phyloP scores from a whole-genome alignment of 352 stramenopile species.

The Bremia lactucae region DNA sequence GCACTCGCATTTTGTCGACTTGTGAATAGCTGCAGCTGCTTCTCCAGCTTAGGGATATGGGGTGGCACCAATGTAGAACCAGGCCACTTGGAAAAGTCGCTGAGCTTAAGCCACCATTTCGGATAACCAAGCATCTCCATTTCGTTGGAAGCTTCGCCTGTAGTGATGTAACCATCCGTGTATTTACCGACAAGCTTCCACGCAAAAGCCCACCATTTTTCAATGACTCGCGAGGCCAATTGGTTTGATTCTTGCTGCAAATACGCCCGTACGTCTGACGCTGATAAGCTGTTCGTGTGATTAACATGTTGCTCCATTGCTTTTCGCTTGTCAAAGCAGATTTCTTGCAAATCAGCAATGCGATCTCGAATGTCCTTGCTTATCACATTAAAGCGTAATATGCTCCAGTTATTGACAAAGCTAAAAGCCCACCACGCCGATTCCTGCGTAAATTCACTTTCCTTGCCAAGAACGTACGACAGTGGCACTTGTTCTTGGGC shows the following conservation, averaged over 20 bases:
- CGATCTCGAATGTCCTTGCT: slow-evolving; percentile 42
- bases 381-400: slow-evolving; percentile 72
- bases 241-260: slow-evolving; percentile 37
- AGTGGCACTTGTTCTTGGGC: slow-evolving; percentile 33
- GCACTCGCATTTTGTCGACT: slow-evolving; percentile 16
- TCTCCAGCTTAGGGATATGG: slow-evolving; percentile 24
- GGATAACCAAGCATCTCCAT: slow-evolving; percentile 60
- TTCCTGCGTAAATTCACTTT: slow-evolving; percentile 50
- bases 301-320: slow-evolving; percentile 19
- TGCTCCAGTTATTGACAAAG: slow-evolving; percentile 83
- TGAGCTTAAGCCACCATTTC: slow-evolving; percentile 48
- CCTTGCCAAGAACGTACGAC: slow-evolving; percentile 52
- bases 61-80: slow-evolving; percentile 43
- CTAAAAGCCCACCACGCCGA: slow-evolving; percentile 82
- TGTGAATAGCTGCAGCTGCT: slow-evolving; percentile 29
- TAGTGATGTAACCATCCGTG: slow-evolving; percentile 63
- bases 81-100: slow-evolving; percentile 57
- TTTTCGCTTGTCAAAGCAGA: slow-evolving; percentile 22
- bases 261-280: slow-evolving; percentile 11
- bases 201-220: slow-evolving; percentile 55
- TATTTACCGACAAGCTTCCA: slow-evolving; percentile 71
- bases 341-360: slow-evolving; percentile 30
- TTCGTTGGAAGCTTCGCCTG: slow-evolving; percentile 34
- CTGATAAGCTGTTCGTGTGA: slow-evolving; percentile 6
- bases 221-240: slow-evolving; percentile 45